Evolutionary conservation across 805 yeast genomes (phyloP).

Genomic region (Candida vartiovaarae): DNA sequence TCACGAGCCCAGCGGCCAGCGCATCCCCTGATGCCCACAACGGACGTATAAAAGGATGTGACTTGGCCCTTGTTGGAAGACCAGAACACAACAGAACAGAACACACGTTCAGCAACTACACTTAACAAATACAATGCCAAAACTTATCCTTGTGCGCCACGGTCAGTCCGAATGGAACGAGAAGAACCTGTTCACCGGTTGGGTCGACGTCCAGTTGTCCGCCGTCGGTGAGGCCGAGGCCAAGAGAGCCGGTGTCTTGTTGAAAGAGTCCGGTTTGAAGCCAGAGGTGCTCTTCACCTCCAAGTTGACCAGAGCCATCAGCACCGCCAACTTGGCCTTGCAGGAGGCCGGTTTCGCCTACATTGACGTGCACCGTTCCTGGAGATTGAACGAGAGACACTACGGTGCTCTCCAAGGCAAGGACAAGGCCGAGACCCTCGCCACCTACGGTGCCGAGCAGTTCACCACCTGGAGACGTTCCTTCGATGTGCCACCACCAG

Average conservation of each 20-base stretch:
- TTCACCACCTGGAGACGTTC: conserved; percentile 98
- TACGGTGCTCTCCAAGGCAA: conserved; percentile 98
- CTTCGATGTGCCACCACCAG: conserved; percentile 94
- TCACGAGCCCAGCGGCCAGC: background rate
- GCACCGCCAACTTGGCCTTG: conserved; percentile 93
- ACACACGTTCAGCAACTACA: background rate
- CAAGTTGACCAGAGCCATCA: conserved; percentile 87
- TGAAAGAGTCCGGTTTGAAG: conserved; percentile 76
- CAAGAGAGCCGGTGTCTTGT: conserved; percentile 83
- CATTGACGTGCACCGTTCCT: conserved; percentile 88
- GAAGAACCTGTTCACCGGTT: conserved; percentile 96
- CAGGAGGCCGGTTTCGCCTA: conserved; percentile 82
- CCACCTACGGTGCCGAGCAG: conserved; percentile 81
- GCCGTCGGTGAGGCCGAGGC: conserved; percentile 88
- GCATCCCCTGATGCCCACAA: background rate
- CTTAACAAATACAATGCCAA: conserved; percentile 33
- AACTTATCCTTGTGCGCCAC: conserved; percentile 92
- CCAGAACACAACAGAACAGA: too few species aligned
- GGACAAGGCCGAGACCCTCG: conserved; percentile 92
- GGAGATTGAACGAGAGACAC: conserved; percentile 99
- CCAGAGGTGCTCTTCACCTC: conserved; percentile 92
- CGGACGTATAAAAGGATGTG: background rate
- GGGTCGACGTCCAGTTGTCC: conserved; percentile 92
- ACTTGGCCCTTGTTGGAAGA: too few species aligned
- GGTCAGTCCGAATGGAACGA: conserved; percentile 99